Conservation (phyloP, 106 monocot species). For the Apostasia shenzhenica region DNA sequence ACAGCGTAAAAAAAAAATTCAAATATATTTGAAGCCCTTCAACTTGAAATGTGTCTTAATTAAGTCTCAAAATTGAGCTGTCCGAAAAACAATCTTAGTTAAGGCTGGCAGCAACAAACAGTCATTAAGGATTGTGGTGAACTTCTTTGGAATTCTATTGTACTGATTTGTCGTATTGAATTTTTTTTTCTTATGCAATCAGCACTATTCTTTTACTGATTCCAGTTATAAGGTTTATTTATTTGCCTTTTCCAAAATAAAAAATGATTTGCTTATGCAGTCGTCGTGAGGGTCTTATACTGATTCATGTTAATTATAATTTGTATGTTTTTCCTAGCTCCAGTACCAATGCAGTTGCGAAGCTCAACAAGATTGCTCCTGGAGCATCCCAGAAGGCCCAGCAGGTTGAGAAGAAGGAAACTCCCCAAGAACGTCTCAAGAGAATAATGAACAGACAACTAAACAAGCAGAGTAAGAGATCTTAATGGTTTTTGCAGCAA, state of each 20-base stretch:
- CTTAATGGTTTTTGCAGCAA: neutral
- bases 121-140: too few species aligned
- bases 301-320: conserved; percentile 3
- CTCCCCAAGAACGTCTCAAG: conserved; percentile 95
- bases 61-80: too few species aligned
- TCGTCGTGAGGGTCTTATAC: neutral
- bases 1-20: too few species aligned
- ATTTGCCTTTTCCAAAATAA: neutral
- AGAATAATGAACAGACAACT: conserved; percentile 99
- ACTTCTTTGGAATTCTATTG: too few species aligned
- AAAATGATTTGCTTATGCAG: neutral
- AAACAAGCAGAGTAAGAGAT: conserved; percentile 82
- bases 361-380: conserved; percentile 60
- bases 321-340: conserved; percentile 16
- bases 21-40: too few species aligned
- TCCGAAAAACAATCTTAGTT: too few species aligned
- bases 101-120: too few species aligned
- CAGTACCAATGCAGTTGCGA: conserved; percentile 60
- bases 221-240: neutral
- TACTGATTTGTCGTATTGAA: too few species aligned
- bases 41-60: too few species aligned
- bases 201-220: too few species aligned
- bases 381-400: conserved; percentile 42
- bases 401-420: conserved; percentile 84
- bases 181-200: too few species aligned